Percentiles rank a stretch among this genome's conserved stretches.
phyloP scores from a whole-genome alignment of 2,329 filamentous ascomycete species.

The Byssothecium circinans region DNA sequence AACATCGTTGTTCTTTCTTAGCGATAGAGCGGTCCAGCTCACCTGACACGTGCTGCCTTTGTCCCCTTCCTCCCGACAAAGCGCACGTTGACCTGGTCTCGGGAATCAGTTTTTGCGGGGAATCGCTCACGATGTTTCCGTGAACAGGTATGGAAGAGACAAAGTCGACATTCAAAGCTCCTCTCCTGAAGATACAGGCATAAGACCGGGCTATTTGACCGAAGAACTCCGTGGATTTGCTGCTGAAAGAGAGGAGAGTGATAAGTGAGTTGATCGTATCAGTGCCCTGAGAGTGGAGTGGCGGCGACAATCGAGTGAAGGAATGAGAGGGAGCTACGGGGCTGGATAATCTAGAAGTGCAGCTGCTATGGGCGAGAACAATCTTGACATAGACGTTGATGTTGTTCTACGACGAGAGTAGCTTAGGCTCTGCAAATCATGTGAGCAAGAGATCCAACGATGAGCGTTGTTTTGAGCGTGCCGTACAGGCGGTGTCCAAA shows the following conservation, averaged over 20 bases:
- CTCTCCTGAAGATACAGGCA: background rate
- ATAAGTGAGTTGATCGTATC: background rate
- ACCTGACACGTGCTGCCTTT: background rate
- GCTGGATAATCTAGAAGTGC: background rate
- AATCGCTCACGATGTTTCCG: background rate
- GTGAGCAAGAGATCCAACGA: slow-evolving; percentile 5
- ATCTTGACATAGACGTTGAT: background rate
- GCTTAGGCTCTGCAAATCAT: background rate
- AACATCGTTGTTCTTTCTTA: background rate
- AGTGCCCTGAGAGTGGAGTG: background rate
- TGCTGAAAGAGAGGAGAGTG: background rate
- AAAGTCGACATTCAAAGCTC: background rate
- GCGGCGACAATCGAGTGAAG: background rate
- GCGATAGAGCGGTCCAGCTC: background rate
- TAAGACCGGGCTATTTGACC: background rate
- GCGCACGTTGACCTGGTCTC: background rate
- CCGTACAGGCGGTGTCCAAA: slow-evolving; percentile 14
- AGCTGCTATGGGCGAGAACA: background rate
- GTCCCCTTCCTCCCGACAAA: background rate
- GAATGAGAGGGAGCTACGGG: background rate
- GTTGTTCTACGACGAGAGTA: background rate
- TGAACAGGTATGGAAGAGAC: background rate
- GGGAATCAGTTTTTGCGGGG: background rate
- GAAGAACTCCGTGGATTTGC: background rate
- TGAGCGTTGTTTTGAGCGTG: slow-evolving; percentile 14